Evolutionary conservation across 2,329 filamentous ascomycete genomes (phyloP).

Genomic region (Thielaviopsis populi): DNA sequence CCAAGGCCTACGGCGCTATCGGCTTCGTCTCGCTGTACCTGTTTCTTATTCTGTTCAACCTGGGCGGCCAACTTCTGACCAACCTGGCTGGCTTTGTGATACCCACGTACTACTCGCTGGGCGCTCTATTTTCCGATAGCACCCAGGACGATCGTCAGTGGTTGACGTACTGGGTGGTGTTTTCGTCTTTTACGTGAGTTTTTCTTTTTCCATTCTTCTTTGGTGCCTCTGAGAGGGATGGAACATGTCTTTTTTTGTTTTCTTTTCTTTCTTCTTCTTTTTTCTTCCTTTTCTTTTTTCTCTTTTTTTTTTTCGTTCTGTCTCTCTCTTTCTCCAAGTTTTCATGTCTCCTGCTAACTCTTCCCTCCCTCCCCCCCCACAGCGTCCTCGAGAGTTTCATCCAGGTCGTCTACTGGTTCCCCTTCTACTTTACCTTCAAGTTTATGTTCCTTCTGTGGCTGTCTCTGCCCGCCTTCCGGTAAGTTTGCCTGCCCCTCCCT

Average conservation of each 20-base stretch:
- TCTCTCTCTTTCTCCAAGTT: no score
- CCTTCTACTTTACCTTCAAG: conserved; percentile 99
- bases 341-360: no score
- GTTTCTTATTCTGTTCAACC: conserved; percentile 86
- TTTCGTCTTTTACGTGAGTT: conserved; percentile 58
- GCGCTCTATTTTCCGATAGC: conserved; percentile 55
- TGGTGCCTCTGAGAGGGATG: no score
- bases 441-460: conserved; percentile 96
- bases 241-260: no score
- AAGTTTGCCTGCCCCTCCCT: conserved; percentile 30
- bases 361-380: neutral
- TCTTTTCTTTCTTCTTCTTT: no score
- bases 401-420: conserved; percentile 84
- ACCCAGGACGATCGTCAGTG: conserved; percentile 73
- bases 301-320: no score
- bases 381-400: conserved; percentile 67
- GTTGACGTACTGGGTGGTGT: conserved; percentile 82
- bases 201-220: no score
- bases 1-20: conserved; percentile 72
- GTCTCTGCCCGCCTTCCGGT: conserved; percentile 86
- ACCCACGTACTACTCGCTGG: conserved; percentile 70
- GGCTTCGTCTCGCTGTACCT: conserved; percentile 68
- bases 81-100: conserved; percentile 74
- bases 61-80: conserved; percentile 73
- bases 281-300: no score